Evolutionary conservation across 2,329 filamentous ascomycete genomes (phyloP), one percentile per base, ranked within the genome.

Genomic region (Phaeosphaeriaceae sp.): DNA sequence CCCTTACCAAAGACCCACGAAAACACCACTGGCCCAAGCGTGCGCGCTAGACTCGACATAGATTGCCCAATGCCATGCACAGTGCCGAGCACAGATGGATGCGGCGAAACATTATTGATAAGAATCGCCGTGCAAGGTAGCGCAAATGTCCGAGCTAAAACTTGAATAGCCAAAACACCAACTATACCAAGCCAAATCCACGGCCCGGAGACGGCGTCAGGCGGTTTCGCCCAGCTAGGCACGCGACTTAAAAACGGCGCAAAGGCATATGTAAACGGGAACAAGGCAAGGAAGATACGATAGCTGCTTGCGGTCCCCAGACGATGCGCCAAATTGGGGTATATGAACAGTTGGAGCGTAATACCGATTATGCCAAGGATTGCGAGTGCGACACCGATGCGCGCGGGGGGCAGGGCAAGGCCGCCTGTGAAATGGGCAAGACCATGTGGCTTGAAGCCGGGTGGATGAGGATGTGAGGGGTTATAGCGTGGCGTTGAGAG

Each of bases 1-100:
- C 86, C 85, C 8, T 78, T 65, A 0, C 85, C 86, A 56, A 87
- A 88, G 1, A 86, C 60, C 60, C 79, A 82, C 0, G 84, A 84
- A n/a, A 83, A 80, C 12, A 86, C 42, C 9, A 86, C 73, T 0
- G 85, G 86, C 0, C 85, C 85, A 9, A 87, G 58, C 0, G 85
- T 87, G 13, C 84, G 72, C 2, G 82, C 81, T 0, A 82, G 76
- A 55, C 81, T 85, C 42, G 79, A 82, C 0, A 83, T 80, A 40
- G 80, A 86, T 71, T 87, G 84, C 0, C 80, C 82, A 4, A 85
- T 71, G 0, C 83, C 83, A 56, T 86, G 82, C 0, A 85, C 73
- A 0, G 81, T 85, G 0, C 82, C 82, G 1, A 85, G 64, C 0
- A 84, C 77, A 15, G 71, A 77, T 0, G 80, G 77, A 56, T 84